phyloP scores from a whole-genome alignment of 2,329 filamentous ascomycete genomes.

The Aspergillus costaricaensis region DNA sequence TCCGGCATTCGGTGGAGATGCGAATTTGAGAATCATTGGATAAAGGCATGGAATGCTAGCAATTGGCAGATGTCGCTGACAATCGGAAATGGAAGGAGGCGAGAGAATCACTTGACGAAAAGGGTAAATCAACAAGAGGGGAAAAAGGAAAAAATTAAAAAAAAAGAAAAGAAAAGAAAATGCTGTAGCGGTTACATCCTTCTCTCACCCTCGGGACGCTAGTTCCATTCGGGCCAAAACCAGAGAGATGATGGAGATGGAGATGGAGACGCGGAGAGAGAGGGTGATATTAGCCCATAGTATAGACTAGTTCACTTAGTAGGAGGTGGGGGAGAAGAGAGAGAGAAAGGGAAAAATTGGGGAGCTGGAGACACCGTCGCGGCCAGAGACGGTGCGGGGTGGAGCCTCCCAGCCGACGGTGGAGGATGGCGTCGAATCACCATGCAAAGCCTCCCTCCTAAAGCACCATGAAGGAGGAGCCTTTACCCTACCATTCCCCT shows the following conservation, averaged over 20 bases:
- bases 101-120: not conserved
- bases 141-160: not conserved
- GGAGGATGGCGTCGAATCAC: constrained; percentile 1
- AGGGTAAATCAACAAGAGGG: not conserved
- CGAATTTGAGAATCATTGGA: not conserved
- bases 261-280: not conserved
- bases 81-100: not conserved
- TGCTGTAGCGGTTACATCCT: no score
- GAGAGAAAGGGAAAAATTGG: not conserved
- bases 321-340: not conserved
- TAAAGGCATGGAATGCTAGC: not conserved
- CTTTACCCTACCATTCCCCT: not conserved
- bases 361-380: constrained; percentile 1
- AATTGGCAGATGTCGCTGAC: not conserved
- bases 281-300: constrained; percentile 1
- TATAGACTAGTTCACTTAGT: not conserved
- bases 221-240: not conserved
- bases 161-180: not conserved
- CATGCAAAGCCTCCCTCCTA: constrained; percentile 3
- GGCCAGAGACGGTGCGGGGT: not conserved
- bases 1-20: not conserved
- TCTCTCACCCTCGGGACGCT: no score
- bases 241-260: not conserved
- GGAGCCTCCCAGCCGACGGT: not conserved
- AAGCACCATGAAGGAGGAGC: not conserved